Evolutionary conservation across 176 grass and related monocot genomes (phyloP).

Genomic region (Oryza australiensis): DNA sequence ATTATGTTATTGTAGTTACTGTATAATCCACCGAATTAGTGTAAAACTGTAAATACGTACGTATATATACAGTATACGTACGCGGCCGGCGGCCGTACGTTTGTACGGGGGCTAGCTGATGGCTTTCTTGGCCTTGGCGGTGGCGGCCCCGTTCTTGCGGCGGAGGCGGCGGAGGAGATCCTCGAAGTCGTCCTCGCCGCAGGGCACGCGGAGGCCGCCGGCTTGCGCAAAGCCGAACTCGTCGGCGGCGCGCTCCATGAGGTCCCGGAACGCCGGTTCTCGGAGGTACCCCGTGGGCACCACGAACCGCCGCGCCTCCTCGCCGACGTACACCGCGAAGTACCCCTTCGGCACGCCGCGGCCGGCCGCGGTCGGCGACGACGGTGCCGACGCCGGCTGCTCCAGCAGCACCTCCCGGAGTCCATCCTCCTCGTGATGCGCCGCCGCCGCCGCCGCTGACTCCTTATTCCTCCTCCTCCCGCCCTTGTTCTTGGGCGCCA

Average conservation of each 20-base stretch:
- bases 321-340: conserved; percentile 68
- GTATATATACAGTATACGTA: not conserved
- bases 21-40: not conserved
- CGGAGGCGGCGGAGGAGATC: conserved; percentile 39
- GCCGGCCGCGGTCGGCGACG: not conserved
- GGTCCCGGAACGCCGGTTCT: conserved; percentile 47
- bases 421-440: conserved; percentile 6
- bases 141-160: conserved; percentile 8
- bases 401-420: conserved; percentile 47
- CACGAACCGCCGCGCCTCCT: conserved; percentile 52
- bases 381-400: not conserved
- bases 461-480: not conserved
- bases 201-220: conserved; percentile 54
- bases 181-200: conserved; percentile 54
- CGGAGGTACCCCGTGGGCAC: conserved; percentile 58
- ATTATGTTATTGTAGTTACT: not conserved
- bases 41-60: conserved; percentile 12
- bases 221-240: conserved; percentile 74
- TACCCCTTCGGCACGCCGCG: conserved; percentile 53
- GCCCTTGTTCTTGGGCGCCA: conserved; percentile 2
- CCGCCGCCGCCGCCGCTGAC: not conserved
- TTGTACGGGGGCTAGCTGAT: not conserved
- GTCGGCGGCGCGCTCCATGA: conserved; percentile 66
- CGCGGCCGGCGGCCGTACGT: not conserved
- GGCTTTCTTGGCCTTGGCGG: conserved; percentile 30